Evolutionary conservation across 2,329 filamentous ascomycete genomes (phyloP).

Genomic region (Whalleya microplaca): DNA sequence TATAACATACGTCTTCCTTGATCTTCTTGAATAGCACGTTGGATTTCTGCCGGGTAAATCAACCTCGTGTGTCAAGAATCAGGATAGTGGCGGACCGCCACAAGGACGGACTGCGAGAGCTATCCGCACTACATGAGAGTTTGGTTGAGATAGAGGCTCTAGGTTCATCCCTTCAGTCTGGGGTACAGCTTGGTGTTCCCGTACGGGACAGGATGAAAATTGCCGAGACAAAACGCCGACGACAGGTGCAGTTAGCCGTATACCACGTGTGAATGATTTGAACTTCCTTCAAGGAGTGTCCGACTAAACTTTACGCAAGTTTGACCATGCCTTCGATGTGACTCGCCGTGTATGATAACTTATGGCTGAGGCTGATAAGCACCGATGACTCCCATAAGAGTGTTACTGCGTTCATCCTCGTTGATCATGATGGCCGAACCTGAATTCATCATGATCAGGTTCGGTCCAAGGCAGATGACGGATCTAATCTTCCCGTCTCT

Average conservation of each 20-base stretch:
- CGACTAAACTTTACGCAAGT: not conserved
- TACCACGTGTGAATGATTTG: not conserved
- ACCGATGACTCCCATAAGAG: not conserved
- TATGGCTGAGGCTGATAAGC: not conserved
- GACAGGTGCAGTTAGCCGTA: not conserved
- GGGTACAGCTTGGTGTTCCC: not conserved
- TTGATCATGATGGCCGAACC: not conserved
- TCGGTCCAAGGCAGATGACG: not conserved
- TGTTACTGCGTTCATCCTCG: not conserved
- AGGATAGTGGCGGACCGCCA: slow-evolving; percentile 6
- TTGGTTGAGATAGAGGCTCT: not conserved
- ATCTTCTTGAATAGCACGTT: slow-evolving; percentile 9
- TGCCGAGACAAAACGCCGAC: not conserved
- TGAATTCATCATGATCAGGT: slow-evolving; percentile 8
- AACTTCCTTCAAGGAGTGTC: not conserved
- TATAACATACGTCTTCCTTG: slow-evolving; percentile 5
- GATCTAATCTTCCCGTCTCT: slow-evolving; percentile 9
- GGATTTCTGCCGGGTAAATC: slow-evolving; percentile 20
- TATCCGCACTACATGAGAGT: not conserved
- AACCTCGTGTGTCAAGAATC: slow-evolving; percentile 23
- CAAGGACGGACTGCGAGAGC: not conserved
- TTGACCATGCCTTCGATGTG: not conserved
- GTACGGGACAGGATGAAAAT: not conserved
- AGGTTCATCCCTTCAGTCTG: not conserved
- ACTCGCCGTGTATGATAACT: too few relatives aligned